These are phyloP conservation scores for Selaginella moellendorffii DNA, from an alignment of 75 land plant species.

Conservation along the genomic window DNA sequence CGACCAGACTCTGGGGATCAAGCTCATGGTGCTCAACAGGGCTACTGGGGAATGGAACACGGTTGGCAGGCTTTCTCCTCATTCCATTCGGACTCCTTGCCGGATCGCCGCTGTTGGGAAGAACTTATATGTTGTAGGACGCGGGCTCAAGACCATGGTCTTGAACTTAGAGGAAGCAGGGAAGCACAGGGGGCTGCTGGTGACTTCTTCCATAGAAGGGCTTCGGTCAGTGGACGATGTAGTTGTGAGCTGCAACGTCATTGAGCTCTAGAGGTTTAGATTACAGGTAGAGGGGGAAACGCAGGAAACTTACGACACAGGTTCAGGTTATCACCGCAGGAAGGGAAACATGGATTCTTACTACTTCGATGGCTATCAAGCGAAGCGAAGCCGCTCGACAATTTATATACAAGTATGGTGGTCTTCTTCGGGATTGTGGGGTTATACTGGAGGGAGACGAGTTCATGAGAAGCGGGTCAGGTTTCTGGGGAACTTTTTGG, in stretches of 20 bases:
- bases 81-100: conserved; percentile 48
- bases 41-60: conserved; percentile 33
- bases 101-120: conserved; percentile 41
- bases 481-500: no score
- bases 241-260: conserved; percentile 32
- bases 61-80: conserved; percentile 41
- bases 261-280: conserved; percentile 18
- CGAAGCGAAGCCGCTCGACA: no score
- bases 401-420: no score
- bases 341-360: no score
- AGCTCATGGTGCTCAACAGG: conserved; percentile 39
- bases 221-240: conserved; percentile 21
- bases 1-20: conserved; percentile 50
- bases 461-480: no score
- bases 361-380: no score
- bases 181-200: conserved; percentile 30
- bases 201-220: conserved; percentile 38
- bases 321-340: no score
- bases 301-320: no score
- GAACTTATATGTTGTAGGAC: conserved; percentile 46
- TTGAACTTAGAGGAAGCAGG: conserved; percentile 31
- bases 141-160: conserved; percentile 48
- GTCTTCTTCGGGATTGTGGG: no score
- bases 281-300: no score
- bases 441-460: no score